These are phyloP conservation scores for Ochromonas danica DNA, from an alignment of 108 stramenopile species.

Conservation along the genomic window DNA sequence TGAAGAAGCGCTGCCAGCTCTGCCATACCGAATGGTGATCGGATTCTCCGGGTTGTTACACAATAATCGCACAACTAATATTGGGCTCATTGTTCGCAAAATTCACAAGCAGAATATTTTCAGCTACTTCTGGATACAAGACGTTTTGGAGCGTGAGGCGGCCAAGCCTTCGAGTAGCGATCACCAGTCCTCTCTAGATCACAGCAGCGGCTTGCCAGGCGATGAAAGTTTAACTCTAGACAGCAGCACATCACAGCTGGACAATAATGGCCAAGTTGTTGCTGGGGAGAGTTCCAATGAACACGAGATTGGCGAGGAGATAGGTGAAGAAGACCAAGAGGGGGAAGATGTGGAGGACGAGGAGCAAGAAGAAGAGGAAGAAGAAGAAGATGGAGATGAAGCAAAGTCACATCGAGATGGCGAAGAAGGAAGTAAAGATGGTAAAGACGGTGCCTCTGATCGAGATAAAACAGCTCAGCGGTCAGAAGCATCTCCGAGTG, in stretches of 20 bases:
- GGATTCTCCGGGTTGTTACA: not conserved
- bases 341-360: no score
- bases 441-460: not conserved
- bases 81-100: constrained; percentile 15
- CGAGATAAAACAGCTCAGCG: not conserved
- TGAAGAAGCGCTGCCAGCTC: not conserved
- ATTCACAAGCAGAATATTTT: not conserved
- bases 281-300: not conserved
- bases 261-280: not conserved
- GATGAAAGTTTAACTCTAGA: not conserved
- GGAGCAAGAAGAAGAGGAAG: not conserved
- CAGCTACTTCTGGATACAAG: constrained; percentile 21
- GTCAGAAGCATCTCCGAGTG: not conserved
- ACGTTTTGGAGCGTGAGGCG: not conserved
- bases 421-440: not conserved
- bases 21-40: constrained; percentile 9
- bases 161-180: not conserved
- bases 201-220: no score
- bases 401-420: not conserved
- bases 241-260: not conserved
- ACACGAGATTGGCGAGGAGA: not conserved
- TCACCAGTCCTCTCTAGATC: not conserved
- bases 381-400: not conserved
- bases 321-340: no score
- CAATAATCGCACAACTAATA: not conserved